Evolutionary conservation across 495 filamentous ascomycete genomes (phyloP), one percentile per base, ranked within the genome.

Genomic region (Tuber brumale): DNA sequence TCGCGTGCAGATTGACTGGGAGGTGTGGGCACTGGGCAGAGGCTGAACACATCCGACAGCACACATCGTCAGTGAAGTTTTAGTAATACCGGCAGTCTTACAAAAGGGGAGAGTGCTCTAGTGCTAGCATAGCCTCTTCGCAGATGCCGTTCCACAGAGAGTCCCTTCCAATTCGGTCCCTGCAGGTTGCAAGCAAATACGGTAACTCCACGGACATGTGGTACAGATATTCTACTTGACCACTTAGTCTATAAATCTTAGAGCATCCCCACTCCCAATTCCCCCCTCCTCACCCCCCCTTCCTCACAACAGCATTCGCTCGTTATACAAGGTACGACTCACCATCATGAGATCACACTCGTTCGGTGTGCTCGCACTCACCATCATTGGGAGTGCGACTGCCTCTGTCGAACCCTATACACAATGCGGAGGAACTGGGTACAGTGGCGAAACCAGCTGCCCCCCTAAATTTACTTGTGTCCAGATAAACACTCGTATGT

Each of bases 341-440:
- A 35, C 79, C 89, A 45, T 89, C 77, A 80, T 80, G 78, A 79
- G 73, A 41, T 74, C 74, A 48, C 78, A 73, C 73, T 80, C 78
- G 77, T 37, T 80, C 69, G 73, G 77, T 76, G 78, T 72, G 73
- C 78, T 80, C 41, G 75, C 71, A 7, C 61, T 79, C 46, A 73
- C 69, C 70, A 39, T 80, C 70, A 31, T 57, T 31, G 78, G 78
- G 51, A 51, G 70, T 79, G 70, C 77, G 45, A 73, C 61, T 39
- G 73, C 76, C 19, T 57, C 9, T 21, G 45, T 61, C 71, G 75
- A 16, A 18, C 74, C 76, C 31, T 72, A 77, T 43, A 39, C 3
- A 35, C 46, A 70, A 72, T 77, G 76, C n/a, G 76, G 76, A 61
- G 76, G 76, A 31, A 39, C n/a, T 23, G 46, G 31, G 5, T 77